These are phyloP conservation scores for Bothia castanella DNA, from an alignment of 1,284 basidiomycete genomes.

Conservation along the genomic window DNA sequence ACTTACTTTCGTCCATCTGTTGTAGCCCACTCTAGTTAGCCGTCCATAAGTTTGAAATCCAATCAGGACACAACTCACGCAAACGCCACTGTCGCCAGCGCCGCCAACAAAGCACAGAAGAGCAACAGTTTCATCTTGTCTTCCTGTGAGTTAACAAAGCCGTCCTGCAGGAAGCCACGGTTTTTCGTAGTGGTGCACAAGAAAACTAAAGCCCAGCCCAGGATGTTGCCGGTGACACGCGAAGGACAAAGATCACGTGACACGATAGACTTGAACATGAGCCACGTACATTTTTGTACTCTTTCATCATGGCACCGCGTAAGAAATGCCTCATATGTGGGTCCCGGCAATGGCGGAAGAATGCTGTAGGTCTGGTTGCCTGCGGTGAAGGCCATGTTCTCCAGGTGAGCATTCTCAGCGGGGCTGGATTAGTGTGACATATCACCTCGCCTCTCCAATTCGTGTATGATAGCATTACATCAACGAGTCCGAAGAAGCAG, in stretches of 20 bases:
- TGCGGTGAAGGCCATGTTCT: constrained; percentile 79
- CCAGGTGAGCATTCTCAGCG: constrained; percentile 45
- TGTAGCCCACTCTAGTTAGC: constrained; percentile 2
- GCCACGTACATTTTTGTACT: too few relatives aligned
- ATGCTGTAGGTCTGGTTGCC: constrained; percentile 64
- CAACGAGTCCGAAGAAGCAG: constrained; percentile 62
- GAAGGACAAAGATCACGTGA: constrained; percentile 20
- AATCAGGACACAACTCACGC: constrained; percentile 41
- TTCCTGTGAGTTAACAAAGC: neutral
- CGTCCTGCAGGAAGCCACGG: too few relatives aligned
- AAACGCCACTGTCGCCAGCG: constrained; percentile 41
- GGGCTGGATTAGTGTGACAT: neutral
- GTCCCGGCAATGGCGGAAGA: constrained; percentile 78
- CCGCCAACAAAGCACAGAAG: constrained; percentile 39
- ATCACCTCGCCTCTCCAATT: neutral
- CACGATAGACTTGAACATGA: too few relatives aligned
- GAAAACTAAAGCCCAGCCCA: neutral
- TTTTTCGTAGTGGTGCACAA: neutral
- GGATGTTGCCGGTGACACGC: too few relatives aligned
- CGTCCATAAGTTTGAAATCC: neutral
- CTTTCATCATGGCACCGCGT: constrained; percentile 47
- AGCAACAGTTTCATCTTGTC: constrained; percentile 40
- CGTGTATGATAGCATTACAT: constrained; percentile 58
- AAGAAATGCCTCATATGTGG: constrained; percentile 64
- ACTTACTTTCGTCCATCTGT: constrained; percentile 67